Base-by-base conservation (phyloP, 2,329 filamentous ascomycete genomes). In the Whalleya microplaca region DNA sequence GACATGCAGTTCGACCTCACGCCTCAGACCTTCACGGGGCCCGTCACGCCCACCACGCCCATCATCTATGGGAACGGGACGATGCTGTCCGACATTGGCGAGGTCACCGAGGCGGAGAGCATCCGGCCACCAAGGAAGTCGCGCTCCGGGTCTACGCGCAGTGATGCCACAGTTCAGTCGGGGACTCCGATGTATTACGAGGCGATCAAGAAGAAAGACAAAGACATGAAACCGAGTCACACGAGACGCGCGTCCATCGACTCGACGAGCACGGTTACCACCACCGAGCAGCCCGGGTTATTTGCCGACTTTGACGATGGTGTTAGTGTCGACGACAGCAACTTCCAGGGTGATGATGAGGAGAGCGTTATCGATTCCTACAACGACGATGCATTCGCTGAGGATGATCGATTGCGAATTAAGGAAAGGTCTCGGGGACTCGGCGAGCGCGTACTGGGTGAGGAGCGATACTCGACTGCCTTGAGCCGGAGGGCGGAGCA, bases 401-500 rank as follows among this genome's bases (percentile, higher is more conserved):
- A 70, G 9, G 72, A 73, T 9, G 64, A 66, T 29, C 62, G 56
- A 45, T 58, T 56, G 57, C 68, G 46, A 56, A 70, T 57, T 47
- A 63, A 58, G 51, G 64, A 65, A 54, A 59, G 45, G 37, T 53
- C 72, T 59, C 59, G 58, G 64, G 69, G 56, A 62, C 58, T 37
- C 32, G 32, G 32, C 32, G 32, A 37, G 32, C 32, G 32, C 10
- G 10, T 14, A 16, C 32, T 66, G 58, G 73, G 82, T 2, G 84
- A 86, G 54, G 84, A 89, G 53, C 80, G 82, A 44, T 85, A 88
- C 66, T 91, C 91, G 2, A 91, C 90, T 47, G 86, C 90, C 21
- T 76, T 96, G 61, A 94, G 91, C 72, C 87, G 88, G 64, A 85
- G 92, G 66, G 93, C 93, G 1, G 93, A 97, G 71, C 82, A 93